Conservation (phyloP, 352 stramenopile genomes). For the Globisporangium spiculum region DNA sequence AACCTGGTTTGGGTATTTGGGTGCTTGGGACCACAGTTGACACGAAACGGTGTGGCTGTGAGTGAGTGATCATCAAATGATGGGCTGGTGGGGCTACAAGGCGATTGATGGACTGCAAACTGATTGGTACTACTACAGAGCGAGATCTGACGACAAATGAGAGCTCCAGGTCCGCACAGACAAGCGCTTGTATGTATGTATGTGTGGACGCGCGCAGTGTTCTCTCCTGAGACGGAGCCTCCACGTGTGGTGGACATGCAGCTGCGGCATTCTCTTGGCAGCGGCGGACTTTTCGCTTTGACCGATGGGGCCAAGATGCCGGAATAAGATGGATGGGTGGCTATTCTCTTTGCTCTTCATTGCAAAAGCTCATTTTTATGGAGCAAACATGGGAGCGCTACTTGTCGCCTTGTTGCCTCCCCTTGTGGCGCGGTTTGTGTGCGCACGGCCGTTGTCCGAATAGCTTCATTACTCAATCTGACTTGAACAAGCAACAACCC, state of each 20-base stretch:
- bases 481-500: constrained; percentile 1
- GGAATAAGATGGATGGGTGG: constrained; percentile 5
- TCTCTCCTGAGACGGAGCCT: constrained; percentile 13
- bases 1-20: too few species aligned
- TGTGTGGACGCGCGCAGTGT: background rate
- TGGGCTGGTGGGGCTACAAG: background rate
- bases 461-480: constrained; percentile 5
- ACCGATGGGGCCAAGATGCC: background rate
- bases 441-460: background rate
- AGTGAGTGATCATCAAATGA: background rate
- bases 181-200: background rate
- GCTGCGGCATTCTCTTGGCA: constrained; percentile 8
- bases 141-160: background rate
- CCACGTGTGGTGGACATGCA: background rate
- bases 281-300: background rate
- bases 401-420: background rate
- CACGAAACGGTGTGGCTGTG: background rate
- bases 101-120: background rate
- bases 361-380: background rate
- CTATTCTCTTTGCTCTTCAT: background rate
- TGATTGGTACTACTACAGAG: background rate
- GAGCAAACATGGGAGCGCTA: background rate
- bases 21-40: background rate
- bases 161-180: background rate
- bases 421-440: background rate